Evolutionary conservation across 2,329 filamentous ascomycete species (phyloP), one percentile per base, ranked within the genome.

Genomic region (Ilyonectria mors-panacis): DNA sequence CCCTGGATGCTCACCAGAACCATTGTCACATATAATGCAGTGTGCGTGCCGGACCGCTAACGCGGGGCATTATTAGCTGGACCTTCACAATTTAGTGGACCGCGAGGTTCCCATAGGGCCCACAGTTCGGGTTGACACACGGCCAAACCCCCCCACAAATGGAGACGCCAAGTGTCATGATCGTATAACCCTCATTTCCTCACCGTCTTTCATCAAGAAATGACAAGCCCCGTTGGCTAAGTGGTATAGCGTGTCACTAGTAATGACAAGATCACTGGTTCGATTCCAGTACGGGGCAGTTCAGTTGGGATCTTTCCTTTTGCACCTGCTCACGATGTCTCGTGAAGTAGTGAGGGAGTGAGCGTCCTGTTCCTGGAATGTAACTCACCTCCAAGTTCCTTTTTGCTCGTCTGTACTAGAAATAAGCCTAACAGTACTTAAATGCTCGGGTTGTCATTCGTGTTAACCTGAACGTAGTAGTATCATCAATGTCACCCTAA

Each of bases 231-330:
- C 66, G 68, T 74, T 76, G 72, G 74, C 73, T 76, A 67, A 76
- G 74, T 74, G 74, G 73, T 75, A 75, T 71, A 76, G 74, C 73
- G 74, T 74, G 64, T 76, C 74, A 76, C 74, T 76, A 76, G 74
- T 76, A 76, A 74, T 76, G 74, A 73, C 63, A 73, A 75, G 73
- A 74, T 75, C 73, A 72, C 70, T 69, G 68, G 73, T 75, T 75
- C 73, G 73, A 75, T 75, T 75, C 73, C 68, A 69, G 71, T 72
- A 75, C 68, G 68, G 70, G 72, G 73, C 73, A 74, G 23, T 35
- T 59, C 54, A 8, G 10, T 17, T 23, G 17, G 30, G 58, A 61
- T 54, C 30, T 15, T 42, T 37, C 54, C 23, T 17, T 28, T 51
- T 51, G 48, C 48, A 1, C 17, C 33, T 33, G 26, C 17, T n/a